Conservation (phyloP, 495 filamentous ascomycete genomes). For the Aspergillus sclerotiicarbonarius region DNA sequence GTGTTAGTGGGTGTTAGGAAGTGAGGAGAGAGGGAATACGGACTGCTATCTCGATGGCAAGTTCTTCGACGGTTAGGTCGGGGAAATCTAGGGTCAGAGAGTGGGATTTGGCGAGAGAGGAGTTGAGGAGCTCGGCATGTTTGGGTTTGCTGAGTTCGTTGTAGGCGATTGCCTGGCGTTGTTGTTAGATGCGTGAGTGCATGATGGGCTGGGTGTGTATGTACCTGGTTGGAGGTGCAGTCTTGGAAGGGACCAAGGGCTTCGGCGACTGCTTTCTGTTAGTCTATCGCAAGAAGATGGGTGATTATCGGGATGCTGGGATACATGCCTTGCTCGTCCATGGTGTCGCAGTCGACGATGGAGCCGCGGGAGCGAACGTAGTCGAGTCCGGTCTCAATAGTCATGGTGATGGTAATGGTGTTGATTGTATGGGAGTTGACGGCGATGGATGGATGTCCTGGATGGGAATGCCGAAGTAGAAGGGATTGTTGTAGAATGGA, state of each 20-base stretch:
- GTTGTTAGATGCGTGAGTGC: slow-evolving; percentile 19
- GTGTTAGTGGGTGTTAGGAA: not conserved
- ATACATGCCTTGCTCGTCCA: slow-evolving; percentile 51
- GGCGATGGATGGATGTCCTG: no score
- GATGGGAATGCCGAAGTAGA: no score
- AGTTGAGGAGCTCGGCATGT: slow-evolving; percentile 41
- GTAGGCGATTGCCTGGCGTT: slow-evolving; percentile 56
- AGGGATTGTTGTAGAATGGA: no score
- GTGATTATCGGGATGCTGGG: not conserved
- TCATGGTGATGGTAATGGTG: not conserved
- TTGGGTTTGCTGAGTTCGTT: slow-evolving; percentile 54
- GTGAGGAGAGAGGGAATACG: not conserved
- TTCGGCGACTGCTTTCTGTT: slow-evolving; percentile 44
- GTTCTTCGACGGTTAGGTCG: slow-evolving; percentile 41
- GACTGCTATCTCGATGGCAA: slow-evolving; percentile 58
- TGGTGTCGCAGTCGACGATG: slow-evolving; percentile 59
- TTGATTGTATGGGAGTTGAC: not conserved
- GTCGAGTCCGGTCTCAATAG: slow-evolving; percentile 32
- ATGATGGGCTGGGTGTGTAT: slow-evolving; percentile 1
- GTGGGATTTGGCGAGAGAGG: slow-evolving; percentile 43
- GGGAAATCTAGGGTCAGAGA: slow-evolving; percentile 32
- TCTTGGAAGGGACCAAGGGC: slow-evolving; percentile 59
- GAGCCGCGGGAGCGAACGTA: slow-evolving; percentile 47
- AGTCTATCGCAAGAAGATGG: not conserved
- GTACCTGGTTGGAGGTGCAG: slow-evolving; percentile 66